Percentiles rank a stretch among this genome's conserved stretches.
Evolutionary conservation across 2,329 filamentous ascomycete species (phyloP).

Genomic region (Capronia americana): DNA sequence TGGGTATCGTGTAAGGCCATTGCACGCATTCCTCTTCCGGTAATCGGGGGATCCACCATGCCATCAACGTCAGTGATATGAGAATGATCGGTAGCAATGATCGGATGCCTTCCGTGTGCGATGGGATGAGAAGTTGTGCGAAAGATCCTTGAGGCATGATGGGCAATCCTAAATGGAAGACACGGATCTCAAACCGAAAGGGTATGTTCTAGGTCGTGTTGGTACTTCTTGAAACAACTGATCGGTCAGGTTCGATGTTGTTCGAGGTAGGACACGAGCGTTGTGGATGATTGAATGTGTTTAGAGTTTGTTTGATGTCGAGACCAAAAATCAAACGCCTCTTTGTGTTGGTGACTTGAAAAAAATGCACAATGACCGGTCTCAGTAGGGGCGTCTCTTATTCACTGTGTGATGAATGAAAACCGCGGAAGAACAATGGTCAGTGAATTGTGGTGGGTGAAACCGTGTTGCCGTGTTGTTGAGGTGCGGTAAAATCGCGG

Average conservation of each 20-base stretch:
- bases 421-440: too few species aligned
- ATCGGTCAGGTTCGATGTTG: background rate
- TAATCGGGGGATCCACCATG: background rate
- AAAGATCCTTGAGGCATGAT: background rate
- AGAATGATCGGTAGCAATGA: background rate
- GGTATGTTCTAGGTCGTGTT: too few species aligned
- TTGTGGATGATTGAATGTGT: too few species aligned
- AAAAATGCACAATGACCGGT: background rate
- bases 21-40: background rate
- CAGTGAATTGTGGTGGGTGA: too few species aligned
- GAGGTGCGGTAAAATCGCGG: too few species aligned
- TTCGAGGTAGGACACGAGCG: background rate
- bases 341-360: background rate
- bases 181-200: background rate
- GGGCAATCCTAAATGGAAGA: background rate
- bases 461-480: too few species aligned
- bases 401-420: background rate
- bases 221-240: too few species aligned
- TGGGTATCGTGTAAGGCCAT: background rate
- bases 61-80: background rate
- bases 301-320: background rate
- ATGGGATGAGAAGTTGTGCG: background rate
- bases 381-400: background rate
- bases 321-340: background rate
- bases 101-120: background rate